Evolutionary conservation across 495 filamentous ascomycete species (phyloP).

Genomic region (Penicillium longicatenatum): DNA sequence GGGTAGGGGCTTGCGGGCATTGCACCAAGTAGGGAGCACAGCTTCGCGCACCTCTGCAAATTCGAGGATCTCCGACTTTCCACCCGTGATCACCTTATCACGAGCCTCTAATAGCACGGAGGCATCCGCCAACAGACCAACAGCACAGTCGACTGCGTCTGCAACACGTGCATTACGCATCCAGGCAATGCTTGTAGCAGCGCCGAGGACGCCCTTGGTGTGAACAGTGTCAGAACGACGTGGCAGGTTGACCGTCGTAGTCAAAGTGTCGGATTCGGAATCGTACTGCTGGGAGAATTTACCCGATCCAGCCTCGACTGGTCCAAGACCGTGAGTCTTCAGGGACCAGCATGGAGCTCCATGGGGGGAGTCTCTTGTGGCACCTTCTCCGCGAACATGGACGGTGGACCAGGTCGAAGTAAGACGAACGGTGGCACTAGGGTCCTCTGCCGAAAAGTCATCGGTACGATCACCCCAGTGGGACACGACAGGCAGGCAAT

Average conservation of each 20-base stretch:
- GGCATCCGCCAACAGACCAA: constrained; percentile 14
- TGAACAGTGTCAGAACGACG: constrained; percentile 9
- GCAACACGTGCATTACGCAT: constrained; percentile 15
- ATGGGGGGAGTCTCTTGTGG: constrained; percentile 8
- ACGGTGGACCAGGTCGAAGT: constrained; percentile 13
- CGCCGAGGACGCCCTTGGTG: constrained; percentile 6
- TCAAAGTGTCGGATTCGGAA: constrained; percentile 10
- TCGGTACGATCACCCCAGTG: constrained; percentile 15
- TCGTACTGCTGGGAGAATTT: constrained; percentile 11
- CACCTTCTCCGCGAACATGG: constrained; percentile 12
- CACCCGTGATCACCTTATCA: constrained; percentile 9
- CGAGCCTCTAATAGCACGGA: constrained; percentile 10
- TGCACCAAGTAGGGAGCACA: constrained; percentile 1
- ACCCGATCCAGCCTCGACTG: constrained; percentile 1
- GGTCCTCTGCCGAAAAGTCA: constrained; percentile 8
- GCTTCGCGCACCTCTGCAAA: constrained; percentile 15
- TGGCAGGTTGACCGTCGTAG: constrained; percentile 11
- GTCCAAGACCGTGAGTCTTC: constrained; percentile 11
- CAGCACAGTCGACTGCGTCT: constrained; percentile 13
- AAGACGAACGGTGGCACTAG: constrained; percentile 11
- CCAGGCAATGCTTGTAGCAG: constrained; percentile 11
- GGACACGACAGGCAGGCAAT: constrained; percentile 13
- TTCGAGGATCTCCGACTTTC: constrained; percentile 2
- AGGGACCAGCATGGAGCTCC: constrained; percentile 10
- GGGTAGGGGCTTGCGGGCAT: constrained; percentile 12